Evolutionary conservation across 108 stramenopile genomes (phyloP).

Genomic region (Nitzschia palea): DNA sequence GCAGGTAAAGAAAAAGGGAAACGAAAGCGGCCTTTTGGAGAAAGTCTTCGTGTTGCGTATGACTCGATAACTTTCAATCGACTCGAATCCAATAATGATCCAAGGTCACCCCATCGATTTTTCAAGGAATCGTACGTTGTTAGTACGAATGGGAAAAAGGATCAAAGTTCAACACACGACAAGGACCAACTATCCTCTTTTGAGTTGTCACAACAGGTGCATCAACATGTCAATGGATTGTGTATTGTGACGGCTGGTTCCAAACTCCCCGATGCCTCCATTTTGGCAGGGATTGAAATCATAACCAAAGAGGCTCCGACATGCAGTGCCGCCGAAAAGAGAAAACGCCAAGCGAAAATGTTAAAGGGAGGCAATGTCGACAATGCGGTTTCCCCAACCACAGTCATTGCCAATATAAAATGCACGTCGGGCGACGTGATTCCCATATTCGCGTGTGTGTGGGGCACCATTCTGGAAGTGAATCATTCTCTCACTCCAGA

Average conservation of each 20-base stretch:
- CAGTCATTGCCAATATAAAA: constrained; percentile 26
- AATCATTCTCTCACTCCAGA: constrained; percentile 37
- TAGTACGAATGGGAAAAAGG: background rate
- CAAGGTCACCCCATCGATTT: constrained; percentile 41
- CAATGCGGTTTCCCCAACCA: constrained; percentile 25
- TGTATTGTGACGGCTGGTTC: constrained; percentile 71
- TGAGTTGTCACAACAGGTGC: constrained; percentile 45
- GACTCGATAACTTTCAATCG: constrained; percentile 11
- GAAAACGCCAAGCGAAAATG: constrained; percentile 55
- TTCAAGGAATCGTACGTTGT: constrained; percentile 31
- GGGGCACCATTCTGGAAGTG: constrained; percentile 70
- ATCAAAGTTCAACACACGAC: background rate
- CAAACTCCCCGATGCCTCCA: background rate
- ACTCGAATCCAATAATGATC: constrained; percentile 4
- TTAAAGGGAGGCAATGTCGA: constrained; percentile 32
- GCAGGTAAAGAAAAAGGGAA: too few species aligned
- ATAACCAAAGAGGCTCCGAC: constrained; percentile 16
- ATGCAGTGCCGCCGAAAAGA: constrained; percentile 42
- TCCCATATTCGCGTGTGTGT: constrained; percentile 62
- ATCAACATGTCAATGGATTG: constrained; percentile 71
- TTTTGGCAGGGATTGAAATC: constrained; percentile 20
- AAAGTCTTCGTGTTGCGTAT: constrained; percentile 11
- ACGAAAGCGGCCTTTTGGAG: constrained; percentile 15
- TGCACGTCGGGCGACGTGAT: constrained; percentile 22
- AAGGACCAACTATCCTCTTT: background rate